These are phyloP conservation scores for sunflower (Helianthus annuus) DNA, from an alignment of 129 eudicot genomes.

Conservation along the genomic window HanXRQr2.0-SUNRISE NC_035436.2:27987667-27988166, in stretches of 20 bases:
- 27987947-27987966: conserved; percentile 76
- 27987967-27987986: conserved; percentile 85
- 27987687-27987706: not conserved
- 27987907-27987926: conserved; percentile 80
- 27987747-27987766: conserved; percentile 66
- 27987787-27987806: conserved; percentile 83
- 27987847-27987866: conserved; percentile 69
- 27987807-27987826: conserved; percentile 96
- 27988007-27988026: conserved; percentile 87
- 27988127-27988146: conserved; percentile 92
- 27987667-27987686: conserved; percentile 55
- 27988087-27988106: conserved; percentile 68
- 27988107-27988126: conserved; percentile 97
- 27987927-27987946: conserved; percentile 47
- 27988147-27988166: conserved; percentile 90
- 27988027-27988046: conserved; percentile 72
- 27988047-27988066: conserved; percentile 81
- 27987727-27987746: conserved; percentile 80
- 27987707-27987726: conserved; percentile 94
- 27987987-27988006: conserved; percentile 87
- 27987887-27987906: conserved; percentile 93
- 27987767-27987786: conserved; percentile 89
- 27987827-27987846: conserved; percentile 88
- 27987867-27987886: conserved; percentile 95
- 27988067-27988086: conserved; percentile 77